Percentiles rank a stretch among this genome's conserved stretches.
Conservation (phyloP, 2,329 filamentous ascomycete genomes). For the Bisporella sp. region DNA sequence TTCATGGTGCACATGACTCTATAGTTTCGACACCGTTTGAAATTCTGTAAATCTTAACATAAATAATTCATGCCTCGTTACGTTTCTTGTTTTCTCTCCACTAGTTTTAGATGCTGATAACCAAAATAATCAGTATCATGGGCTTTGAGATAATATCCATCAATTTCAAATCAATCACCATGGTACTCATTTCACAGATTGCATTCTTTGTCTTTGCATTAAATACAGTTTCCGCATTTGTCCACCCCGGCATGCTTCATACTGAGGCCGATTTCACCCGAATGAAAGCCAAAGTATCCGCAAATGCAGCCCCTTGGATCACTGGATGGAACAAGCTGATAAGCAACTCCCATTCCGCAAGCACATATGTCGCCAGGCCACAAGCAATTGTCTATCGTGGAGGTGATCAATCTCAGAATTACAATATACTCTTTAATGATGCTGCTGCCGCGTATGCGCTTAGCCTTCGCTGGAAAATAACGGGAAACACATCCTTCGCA, state of each 20-base stretch:
- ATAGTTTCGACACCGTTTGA: too few species aligned
- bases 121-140: too few species aligned
- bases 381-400: conserved; percentile 31
- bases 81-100: too few species aligned
- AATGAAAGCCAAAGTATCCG: conserved; percentile 31
- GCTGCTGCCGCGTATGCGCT: conserved; percentile 32
- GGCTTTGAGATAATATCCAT: too few species aligned
- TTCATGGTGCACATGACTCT: too few species aligned
- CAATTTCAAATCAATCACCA: too few species aligned
- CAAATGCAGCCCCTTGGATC: conserved; percentile 29
- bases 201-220: too few species aligned
- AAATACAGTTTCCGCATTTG: conserved; percentile 8
- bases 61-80: too few species aligned
- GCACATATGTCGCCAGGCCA: conserved; percentile 25
- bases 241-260: conserved; percentile 31
- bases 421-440: conserved; percentile 28
- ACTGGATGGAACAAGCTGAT: conserved; percentile 29
- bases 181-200: too few species aligned
- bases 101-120: too few species aligned
- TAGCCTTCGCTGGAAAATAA: conserved; percentile 35
- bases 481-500: conserved; percentile 30
- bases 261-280: conserved; percentile 32
- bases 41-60: too few species aligned
- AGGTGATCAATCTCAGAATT: conserved; percentile 27
- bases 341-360: conserved; percentile 21